These are phyloP conservation scores for Globisporangium solare DNA, from an alignment of 352 stramenopile species.

Conservation along the genomic window DNA sequence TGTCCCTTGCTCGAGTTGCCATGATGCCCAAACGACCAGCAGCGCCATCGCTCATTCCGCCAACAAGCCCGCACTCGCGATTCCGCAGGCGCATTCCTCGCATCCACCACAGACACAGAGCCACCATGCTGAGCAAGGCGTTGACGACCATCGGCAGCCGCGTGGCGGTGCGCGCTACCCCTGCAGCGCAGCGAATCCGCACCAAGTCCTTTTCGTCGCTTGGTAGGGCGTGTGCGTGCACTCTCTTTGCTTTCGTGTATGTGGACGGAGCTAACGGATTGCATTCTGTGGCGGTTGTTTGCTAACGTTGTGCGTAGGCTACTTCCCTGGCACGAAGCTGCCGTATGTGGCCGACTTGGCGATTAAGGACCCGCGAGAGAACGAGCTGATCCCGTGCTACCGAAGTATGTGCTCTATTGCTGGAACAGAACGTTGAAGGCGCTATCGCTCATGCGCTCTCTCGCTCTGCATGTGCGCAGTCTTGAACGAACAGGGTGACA, in stretches of 20 bases:
- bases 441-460: background rate
- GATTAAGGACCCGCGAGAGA: conserved; percentile 83
- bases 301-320: conserved; percentile 27
- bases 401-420: conserved; percentile 62
- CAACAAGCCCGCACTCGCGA: background rate
- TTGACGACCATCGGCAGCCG: conserved; percentile 11
- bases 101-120: background rate
- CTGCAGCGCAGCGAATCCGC: background rate
- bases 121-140: conserved; percentile 15
- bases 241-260: background rate
- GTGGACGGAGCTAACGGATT: background rate
- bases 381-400: conserved; percentile 85
- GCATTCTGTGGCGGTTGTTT: background rate
- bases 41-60: background rate
- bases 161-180: conserved; percentile 2
- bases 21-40: conserved; percentile 5
- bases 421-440: background rate
- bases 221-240: conserved; percentile 10
- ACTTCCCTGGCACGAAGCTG: conserved; percentile 79
- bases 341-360: conserved; percentile 87
- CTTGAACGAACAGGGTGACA: conserved; percentile 77
- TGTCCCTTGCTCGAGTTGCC: background rate
- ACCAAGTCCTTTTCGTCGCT: conserved; percentile 26
- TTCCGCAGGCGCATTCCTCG: background rate
- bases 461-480: conserved; percentile 34